A percentile compares a stretch with the other conserved stretches of the same genome.
Evolutionary conservation across 441 rosid genomes (phyloP).

Genomic region (Dalechampia spathulata): DNA sequence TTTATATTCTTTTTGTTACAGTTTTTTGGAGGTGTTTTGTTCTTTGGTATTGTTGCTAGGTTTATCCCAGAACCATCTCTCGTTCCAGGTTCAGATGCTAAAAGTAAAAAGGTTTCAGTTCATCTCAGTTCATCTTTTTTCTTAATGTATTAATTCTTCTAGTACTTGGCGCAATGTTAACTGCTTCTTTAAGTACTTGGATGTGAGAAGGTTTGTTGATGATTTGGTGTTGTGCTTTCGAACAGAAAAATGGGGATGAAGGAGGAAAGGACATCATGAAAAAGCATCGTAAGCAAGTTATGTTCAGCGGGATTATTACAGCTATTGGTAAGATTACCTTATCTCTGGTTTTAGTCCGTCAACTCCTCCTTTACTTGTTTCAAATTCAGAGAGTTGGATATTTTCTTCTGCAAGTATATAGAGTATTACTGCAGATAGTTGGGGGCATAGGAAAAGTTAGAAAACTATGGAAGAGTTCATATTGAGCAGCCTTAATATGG

Average conservation of each 20-base stretch:
- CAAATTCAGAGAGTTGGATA: not conserved
- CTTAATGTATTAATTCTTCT: conserved; percentile 4
- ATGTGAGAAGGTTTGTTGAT: conserved; percentile 16
- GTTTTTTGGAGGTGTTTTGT: conserved; percentile 96
- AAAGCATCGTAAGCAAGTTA: conserved; percentile 89
- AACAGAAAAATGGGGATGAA: conserved; percentile 60
- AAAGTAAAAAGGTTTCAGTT: conserved; percentile 59
- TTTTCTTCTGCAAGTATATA: too few relatives aligned
- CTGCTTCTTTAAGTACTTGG: conserved; percentile 3
- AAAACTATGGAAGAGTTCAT: not conserved
- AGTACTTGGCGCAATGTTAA: not conserved
- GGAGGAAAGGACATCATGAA: conserved; percentile 84
- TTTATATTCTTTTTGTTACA: conserved; percentile 33
- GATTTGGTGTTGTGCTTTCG: conserved; percentile 24
- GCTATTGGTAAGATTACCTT: conserved; percentile 62
- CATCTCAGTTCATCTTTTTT: conserved; percentile 5
- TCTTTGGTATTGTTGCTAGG: conserved; percentile 72
- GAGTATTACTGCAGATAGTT: not conserved
- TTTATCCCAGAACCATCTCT: conserved; percentile 91
- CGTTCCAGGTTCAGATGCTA: conserved; percentile 49
- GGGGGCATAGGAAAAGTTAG: not conserved
- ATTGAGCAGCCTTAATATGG: not conserved
- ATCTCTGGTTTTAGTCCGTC: not conserved
- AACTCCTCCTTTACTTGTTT: not conserved
- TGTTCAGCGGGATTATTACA: conserved; percentile 91